These are phyloP conservation scores for Carex kokanica DNA, from an alignment of 176 grass and related monocot genomes.

Conservation along the genomic window DNA sequence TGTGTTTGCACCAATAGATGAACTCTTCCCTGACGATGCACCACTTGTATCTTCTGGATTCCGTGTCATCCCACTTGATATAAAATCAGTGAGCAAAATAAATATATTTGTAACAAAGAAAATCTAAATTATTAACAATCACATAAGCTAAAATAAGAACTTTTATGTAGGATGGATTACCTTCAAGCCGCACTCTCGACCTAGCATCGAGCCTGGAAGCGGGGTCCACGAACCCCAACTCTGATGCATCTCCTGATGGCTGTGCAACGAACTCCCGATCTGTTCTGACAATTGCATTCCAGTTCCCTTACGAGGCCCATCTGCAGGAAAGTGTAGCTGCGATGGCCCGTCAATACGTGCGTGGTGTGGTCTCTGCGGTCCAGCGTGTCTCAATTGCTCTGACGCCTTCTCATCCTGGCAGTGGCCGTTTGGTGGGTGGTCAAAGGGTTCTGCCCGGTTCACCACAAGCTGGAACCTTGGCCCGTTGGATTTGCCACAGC, in stretches of 20 bases:
- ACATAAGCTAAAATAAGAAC: not conserved
- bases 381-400: conserved; percentile 88
- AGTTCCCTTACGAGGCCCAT: conserved; percentile 84
- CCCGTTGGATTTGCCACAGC: conserved; percentile 87
- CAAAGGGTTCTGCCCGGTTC: conserved; percentile 60
- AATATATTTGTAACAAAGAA: conserved; percentile 1
- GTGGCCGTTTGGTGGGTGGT: conserved; percentile 25
- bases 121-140: not conserved
- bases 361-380: conserved; percentile 77
- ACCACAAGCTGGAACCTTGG: conserved; percentile 77
- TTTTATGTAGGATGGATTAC: conserved; percentile 52
- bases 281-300: conserved; percentile 92
- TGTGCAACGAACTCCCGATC: conserved; percentile 50
- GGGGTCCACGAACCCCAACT: conserved; percentile 39
- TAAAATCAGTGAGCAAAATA: conserved; percentile 60
- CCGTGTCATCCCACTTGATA: conserved; percentile 81
- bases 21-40: conserved; percentile 95
- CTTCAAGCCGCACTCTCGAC: conserved; percentile 71
- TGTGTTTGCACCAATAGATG: conserved; percentile 95
- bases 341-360: conserved; percentile 88
- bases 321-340: conserved; percentile 82
- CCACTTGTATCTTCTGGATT: conserved; percentile 89
- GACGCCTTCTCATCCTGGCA: conserved; percentile 47
- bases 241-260: conserved; percentile 39
- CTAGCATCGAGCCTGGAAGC: conserved; percentile 95